phyloP scores from a whole-genome alignment of 805 yeast species.

The Wickerhamiella cacticola region DNA sequence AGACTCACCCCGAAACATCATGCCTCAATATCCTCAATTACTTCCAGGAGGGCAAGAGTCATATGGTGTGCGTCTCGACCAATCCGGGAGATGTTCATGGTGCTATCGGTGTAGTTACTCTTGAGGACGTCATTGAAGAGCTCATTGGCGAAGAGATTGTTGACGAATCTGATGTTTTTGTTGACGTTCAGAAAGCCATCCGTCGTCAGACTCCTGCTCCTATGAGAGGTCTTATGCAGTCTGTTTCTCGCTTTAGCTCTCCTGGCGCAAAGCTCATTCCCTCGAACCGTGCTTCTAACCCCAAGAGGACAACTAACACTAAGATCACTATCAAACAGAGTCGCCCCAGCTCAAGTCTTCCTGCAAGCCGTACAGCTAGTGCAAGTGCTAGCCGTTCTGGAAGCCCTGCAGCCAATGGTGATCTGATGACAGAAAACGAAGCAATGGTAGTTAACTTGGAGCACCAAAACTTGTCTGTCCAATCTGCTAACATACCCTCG shows the following conservation, averaged over 20 bases:
- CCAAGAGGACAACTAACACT: conserved; percentile 46
- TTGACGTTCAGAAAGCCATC: conserved; percentile 80
- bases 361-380: conserved; percentile 3
- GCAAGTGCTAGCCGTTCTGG: neutral
- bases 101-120: conserved; percentile 79
- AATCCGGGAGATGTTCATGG: conserved; percentile 74
- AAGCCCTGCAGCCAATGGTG: neutral
- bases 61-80: conserved; percentile 86
- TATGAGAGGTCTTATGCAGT: conserved; percentile 16
- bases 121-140: conserved; percentile 97
- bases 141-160: conserved; percentile 95
- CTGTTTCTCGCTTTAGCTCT: conserved; percentile 5
- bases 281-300: conserved; percentile 53
- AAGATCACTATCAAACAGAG: conserved; percentile 50
- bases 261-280: conserved; percentile 18
- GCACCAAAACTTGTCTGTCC: neutral
- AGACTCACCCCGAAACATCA: conserved; percentile 81
- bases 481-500: neutral
- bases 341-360: neutral
- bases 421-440: conserved; percentile 15
- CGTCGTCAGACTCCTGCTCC: conserved; percentile 39
- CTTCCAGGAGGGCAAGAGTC: conserved; percentile 96
- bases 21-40: conserved; percentile 88
- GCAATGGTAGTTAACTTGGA: conserved; percentile 17
- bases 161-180: conserved; percentile 88